Evolutionary conservation across 1,284 basidiomycete genomes (phyloP).

Genomic region (Takashimella koratensis): DNA sequence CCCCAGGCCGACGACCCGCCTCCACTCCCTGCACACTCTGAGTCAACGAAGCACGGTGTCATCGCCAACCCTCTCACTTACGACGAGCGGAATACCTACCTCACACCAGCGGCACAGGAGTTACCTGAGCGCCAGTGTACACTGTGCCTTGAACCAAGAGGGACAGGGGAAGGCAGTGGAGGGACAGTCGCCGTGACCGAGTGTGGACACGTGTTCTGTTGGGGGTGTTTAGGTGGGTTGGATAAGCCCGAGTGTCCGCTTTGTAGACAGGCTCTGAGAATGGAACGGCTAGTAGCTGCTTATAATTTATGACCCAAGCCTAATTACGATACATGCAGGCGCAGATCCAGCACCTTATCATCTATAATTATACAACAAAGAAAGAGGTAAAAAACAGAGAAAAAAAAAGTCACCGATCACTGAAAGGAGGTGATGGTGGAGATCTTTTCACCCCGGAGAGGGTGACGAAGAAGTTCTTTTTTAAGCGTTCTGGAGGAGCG

Average conservation of each 20-base stretch:
- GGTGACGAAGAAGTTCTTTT: no score
- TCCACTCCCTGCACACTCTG: slow-evolving; percentile 17
- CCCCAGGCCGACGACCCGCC: slow-evolving; percentile 7
- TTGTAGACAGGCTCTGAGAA: slow-evolving; percentile 71
- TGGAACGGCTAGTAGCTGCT: slow-evolving; percentile 70
- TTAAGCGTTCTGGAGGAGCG: no score
- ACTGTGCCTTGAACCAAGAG: slow-evolving; percentile 79
- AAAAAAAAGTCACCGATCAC: no score
- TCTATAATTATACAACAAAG: no score
- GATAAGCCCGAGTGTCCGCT: slow-evolving; percentile 86
- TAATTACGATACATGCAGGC: no score
- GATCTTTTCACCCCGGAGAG: no score
- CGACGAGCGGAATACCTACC: slow-evolving; percentile 40
- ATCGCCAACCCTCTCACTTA: slow-evolving; percentile 51
- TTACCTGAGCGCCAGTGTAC: slow-evolving; percentile 73
- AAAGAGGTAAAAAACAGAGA: no score
- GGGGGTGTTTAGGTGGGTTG: slow-evolving; percentile 90
- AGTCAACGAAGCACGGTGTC: slow-evolving; percentile 51
- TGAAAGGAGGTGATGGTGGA: no score
- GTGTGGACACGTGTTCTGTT: slow-evolving; percentile 92
- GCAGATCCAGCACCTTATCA: no score
- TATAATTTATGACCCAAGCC: slow-evolving; percentile 74
- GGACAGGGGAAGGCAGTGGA: slow-evolving; percentile 52
- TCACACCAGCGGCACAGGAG: slow-evolving; percentile 34
- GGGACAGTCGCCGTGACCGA: slow-evolving; percentile 70